phyloP scores from a whole-genome alignment of 169 alveolate genomes.

The Eimeria falciformis region DNA sequence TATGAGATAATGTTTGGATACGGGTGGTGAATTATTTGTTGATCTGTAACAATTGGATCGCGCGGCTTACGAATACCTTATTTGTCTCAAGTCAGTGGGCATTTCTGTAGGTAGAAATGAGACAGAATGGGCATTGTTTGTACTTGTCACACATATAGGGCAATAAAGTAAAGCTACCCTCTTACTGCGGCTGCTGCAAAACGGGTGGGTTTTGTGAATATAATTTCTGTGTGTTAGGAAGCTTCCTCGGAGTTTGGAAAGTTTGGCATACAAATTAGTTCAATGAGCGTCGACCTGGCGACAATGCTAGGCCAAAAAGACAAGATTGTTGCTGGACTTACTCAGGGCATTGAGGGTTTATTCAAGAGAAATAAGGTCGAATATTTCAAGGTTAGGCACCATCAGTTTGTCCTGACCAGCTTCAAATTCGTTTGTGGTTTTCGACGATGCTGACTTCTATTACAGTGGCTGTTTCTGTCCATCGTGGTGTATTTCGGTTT shows the following conservation, averaged over 20 bases:
- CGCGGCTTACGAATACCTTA: too few species aligned
- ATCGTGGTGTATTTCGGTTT: background rate
- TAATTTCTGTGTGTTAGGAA: conserved; percentile 71
- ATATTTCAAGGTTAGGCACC: conserved; percentile 88
- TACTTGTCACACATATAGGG: too few species aligned
- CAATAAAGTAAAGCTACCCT: too few species aligned
- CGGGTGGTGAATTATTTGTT: too few species aligned
- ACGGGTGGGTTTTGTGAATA: background rate
- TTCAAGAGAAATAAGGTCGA: conserved; percentile 95
- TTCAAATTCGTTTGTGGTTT: background rate
- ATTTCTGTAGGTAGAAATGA: too few species aligned
- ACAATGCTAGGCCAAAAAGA: conserved; percentile 89
- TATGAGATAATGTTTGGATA: too few species aligned
- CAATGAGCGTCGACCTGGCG: conserved; percentile 85
- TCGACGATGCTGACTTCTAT: too few species aligned
- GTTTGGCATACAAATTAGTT: conserved; percentile 84
- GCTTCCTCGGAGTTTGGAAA: conserved; percentile 85
- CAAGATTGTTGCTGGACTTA: conserved; percentile 90
- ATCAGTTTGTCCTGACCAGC: too few species aligned
- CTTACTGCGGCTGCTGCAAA: background rate
- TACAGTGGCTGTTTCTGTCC: background rate
- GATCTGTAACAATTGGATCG: too few species aligned
- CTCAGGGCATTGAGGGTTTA: conserved; percentile 94
- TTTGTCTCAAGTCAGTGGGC: too few species aligned
- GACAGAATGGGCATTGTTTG: too few species aligned